Evolutionary conservation across 2,329 filamentous ascomycete genomes (phyloP).

Genomic region (Bipolaris cookei): DNA sequence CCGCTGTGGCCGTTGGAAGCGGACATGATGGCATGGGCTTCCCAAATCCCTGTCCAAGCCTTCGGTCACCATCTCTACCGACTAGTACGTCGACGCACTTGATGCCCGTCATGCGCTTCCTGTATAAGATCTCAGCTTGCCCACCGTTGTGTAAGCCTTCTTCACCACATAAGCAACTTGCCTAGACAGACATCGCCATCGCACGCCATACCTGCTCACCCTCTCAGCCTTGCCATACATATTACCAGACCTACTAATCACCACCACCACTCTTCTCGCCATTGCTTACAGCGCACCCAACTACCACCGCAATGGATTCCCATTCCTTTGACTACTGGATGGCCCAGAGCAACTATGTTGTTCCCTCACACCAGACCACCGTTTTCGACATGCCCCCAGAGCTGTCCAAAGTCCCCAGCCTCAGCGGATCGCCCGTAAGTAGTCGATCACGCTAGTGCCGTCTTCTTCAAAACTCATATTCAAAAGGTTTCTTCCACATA

Average conservation of each 20-base stretch:
- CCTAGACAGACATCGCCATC: conserved; percentile 15
- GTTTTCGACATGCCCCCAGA: conserved; percentile 46
- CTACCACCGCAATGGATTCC: conserved; percentile 40
- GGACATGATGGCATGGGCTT: conserved; percentile 22
- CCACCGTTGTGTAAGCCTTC: conserved; percentile 41
- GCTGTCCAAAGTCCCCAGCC: conserved; percentile 47
- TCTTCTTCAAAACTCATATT: conserved; percentile 11
- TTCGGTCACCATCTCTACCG: conserved; percentile 22
- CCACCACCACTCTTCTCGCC: conserved; percentile 6
- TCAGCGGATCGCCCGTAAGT: conserved; percentile 50
- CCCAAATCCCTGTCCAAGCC: conserved; percentile 30
- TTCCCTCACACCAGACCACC: conserved; percentile 39
- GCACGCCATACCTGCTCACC: not conserved
- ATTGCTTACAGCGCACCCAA: conserved; percentile 4
- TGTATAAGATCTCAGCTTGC: conserved; percentile 46
- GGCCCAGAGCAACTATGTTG: conserved; percentile 43
- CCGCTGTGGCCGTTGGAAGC: conserved; percentile 34
- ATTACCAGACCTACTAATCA: not conserved
- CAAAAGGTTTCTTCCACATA: conserved; percentile 46
- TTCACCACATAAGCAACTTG: conserved; percentile 33
- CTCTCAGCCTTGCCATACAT: not conserved
- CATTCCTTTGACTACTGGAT: conserved; percentile 49
- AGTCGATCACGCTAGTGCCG: no score
- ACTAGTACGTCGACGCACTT: conserved; percentile 25
- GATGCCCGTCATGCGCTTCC: conserved; percentile 22